These are phyloP conservation scores for Boletus edulis DNA, from an alignment of 768 basidiomycete genomes.

Conservation along the genomic window DNA sequence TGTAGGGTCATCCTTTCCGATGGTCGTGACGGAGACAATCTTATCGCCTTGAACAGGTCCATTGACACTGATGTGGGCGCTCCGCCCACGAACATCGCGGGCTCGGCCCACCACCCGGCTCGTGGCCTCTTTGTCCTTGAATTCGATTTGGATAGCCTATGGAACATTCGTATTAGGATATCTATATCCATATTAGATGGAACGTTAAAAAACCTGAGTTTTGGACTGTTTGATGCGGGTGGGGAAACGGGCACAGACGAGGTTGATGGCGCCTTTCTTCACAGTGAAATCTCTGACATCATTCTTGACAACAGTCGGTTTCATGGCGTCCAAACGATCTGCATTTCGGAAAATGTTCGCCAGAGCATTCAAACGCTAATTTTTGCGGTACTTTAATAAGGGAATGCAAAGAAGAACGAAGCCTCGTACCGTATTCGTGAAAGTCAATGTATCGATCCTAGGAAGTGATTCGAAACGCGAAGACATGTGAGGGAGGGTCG, in stretches of 20 bases:
- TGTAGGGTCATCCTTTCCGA: constrained; percentile 55
- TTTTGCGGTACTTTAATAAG: background rate
- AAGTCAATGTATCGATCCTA: constrained; percentile 24
- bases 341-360: constrained; percentile 45
- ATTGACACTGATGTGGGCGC: constrained; percentile 30
- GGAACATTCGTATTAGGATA: background rate
- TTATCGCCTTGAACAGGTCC: constrained; percentile 14
- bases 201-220: constrained; percentile 36
- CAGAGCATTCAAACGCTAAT: constrained; percentile 43
- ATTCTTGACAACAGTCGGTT: constrained; percentile 45
- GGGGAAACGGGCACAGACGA: constrained; percentile 42
- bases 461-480: constrained; percentile 12
- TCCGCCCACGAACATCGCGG: constrained; percentile 36
- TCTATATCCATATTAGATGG: background rate
- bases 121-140: background rate
- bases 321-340: constrained; percentile 45
- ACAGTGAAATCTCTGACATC: constrained; percentile 32
- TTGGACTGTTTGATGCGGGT: constrained; percentile 39
- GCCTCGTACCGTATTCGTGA: constrained; percentile 31
- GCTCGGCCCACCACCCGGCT: constrained; percentile 19
- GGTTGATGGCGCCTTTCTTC: constrained; percentile 30
- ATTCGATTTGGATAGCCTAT: constrained; percentile 22
- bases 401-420: background rate
- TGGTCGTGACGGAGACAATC: constrained; percentile 40
- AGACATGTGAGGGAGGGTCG: constrained; percentile 22